phyloP scores from a whole-genome alignment of 1,139 yeast species.

The Hyphopichia buzzinii region DNA sequence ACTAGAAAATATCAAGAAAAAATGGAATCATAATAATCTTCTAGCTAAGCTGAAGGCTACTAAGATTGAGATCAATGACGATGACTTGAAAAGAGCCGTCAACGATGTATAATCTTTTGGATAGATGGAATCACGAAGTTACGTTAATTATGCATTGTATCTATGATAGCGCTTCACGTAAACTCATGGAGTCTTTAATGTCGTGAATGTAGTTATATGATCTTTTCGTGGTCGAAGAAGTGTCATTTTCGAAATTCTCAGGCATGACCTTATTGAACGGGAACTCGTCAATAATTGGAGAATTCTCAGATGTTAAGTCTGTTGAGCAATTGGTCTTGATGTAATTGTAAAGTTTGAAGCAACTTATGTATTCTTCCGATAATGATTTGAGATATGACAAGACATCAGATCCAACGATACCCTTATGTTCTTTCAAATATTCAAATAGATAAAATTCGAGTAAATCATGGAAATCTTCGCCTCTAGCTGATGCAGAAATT shows the following conservation, averaged over 20 bases:
- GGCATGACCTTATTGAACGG: background rate
- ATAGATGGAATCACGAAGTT: background rate
- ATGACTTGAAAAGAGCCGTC: conserved; percentile 32
- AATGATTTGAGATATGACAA: conserved; percentile 11
- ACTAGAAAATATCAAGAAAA: conserved; percentile 26
- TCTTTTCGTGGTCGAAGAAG: background rate
- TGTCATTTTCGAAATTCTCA: background rate
- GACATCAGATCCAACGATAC: conserved; percentile 10
- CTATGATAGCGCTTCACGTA: background rate
- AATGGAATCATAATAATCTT: conserved; percentile 12
- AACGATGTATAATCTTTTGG: conserved; percentile 1
- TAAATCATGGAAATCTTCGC: conserved; percentile 21
- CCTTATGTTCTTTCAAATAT: conserved; percentile 19
- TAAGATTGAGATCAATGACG: conserved; percentile 35
- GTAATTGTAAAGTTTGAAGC: conserved; percentile 3
- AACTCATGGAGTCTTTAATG: background rate
- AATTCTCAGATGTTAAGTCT: background rate
- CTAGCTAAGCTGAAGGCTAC: conserved; percentile 20
- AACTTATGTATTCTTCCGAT: background rate
- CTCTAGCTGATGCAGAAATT: conserved; percentile 27
- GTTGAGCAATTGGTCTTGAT: background rate
- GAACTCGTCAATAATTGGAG: background rate
- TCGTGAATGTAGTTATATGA: conserved; percentile 1
- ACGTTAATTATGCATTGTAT: background rate
- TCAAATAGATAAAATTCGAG: conserved; percentile 27